Evolutionary conservation across 208 protist genomes (phyloP).

Genomic region (Leishmania tarentolae): DNA sequence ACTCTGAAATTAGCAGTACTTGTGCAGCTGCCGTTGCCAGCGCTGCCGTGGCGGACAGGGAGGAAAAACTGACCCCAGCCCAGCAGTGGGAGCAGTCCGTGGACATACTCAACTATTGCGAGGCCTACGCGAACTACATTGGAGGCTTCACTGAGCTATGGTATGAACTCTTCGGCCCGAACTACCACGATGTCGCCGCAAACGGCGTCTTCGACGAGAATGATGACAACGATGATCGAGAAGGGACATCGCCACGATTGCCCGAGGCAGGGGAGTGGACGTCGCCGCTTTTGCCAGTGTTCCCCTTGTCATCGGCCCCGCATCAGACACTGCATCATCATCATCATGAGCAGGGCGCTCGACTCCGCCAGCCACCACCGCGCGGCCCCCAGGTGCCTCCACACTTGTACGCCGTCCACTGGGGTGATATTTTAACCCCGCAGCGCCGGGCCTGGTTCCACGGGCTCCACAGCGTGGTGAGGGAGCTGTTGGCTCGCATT

Average conservation of each 20-base stretch:
- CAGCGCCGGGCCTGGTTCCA: constrained; percentile 49
- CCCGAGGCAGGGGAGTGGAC: constrained; percentile 9
- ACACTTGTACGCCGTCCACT: constrained; percentile 74
- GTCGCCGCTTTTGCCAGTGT: background rate
- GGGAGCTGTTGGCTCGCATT: constrained; percentile 44
- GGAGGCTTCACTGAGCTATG: constrained; percentile 56
- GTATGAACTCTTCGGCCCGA: constrained; percentile 63
- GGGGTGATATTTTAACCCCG: constrained; percentile 45
- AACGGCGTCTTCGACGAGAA: background rate
- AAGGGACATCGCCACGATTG: background rate
- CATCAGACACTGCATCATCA: background rate
- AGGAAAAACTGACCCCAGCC: constrained; percentile 10
- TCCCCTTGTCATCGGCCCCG: background rate
- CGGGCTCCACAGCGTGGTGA: constrained; percentile 37
- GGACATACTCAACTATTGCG: constrained; percentile 39
- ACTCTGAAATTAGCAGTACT: constrained; percentile 5
- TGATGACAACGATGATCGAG: background rate
- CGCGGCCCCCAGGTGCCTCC: constrained; percentile 35
- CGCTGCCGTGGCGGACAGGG: background rate
- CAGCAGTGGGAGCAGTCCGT: constrained; percentile 28
- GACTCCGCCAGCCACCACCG: background rate
- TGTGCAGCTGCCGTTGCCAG: background rate
- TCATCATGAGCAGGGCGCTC: background rate
- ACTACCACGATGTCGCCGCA: constrained; percentile 26
- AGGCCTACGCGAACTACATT: constrained; percentile 58